These are phyloP conservation scores for Fusarium mundagurra DNA, from an alignment of 2,329 filamentous ascomycete species.

Conservation along the genomic window DNA sequence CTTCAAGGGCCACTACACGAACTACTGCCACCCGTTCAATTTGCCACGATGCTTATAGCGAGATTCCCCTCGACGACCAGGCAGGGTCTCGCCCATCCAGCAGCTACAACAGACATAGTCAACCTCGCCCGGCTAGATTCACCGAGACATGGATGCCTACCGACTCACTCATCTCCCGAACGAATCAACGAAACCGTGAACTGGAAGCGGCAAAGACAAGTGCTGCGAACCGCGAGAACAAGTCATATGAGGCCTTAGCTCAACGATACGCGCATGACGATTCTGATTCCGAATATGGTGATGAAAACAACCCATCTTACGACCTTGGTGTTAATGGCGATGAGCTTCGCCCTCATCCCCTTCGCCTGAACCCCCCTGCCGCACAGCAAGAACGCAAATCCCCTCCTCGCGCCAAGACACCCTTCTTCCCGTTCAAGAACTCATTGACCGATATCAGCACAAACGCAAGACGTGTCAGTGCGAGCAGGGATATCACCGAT, in stretches of 20 bases:
- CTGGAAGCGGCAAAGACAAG: slow-evolving; percentile 50
- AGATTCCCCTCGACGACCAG: slow-evolving; percentile 58
- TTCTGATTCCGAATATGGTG: slow-evolving; percentile 54
- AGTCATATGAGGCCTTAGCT: slow-evolving; percentile 58
- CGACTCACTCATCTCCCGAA: slow-evolving; percentile 64
- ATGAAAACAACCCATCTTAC: slow-evolving; percentile 48
- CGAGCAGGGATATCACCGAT: slow-evolving; percentile 59
- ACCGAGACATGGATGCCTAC: slow-evolving; percentile 66
- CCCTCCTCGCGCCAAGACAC: slow-evolving; percentile 31
- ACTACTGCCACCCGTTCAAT: slow-evolving; percentile 53
- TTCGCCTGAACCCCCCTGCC: slow-evolving; percentile 60
- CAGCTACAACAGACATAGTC: slow-evolving; percentile 39
- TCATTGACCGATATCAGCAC: slow-evolving; percentile 58
- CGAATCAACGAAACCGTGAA: slow-evolving; percentile 61
- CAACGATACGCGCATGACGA: slow-evolving; percentile 56
- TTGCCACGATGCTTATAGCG: slow-evolving; percentile 58
- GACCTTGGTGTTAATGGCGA: slow-evolving; percentile 42
- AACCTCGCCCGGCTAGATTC: slow-evolving; percentile 56
- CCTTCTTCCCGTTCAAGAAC: slow-evolving; percentile 36
- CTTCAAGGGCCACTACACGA: slow-evolving; percentile 58
- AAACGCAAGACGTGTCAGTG: slow-evolving; percentile 56
- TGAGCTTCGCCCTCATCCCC: slow-evolving; percentile 60
- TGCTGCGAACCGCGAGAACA: slow-evolving; percentile 46
- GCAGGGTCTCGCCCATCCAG: slow-evolving; percentile 41
- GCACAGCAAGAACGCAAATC: slow-evolving; percentile 14